These are phyloP conservation scores for Cytospora mali DNA, from an alignment of 2,329 filamentous ascomycete species.

Conservation along the genomic window DNA sequence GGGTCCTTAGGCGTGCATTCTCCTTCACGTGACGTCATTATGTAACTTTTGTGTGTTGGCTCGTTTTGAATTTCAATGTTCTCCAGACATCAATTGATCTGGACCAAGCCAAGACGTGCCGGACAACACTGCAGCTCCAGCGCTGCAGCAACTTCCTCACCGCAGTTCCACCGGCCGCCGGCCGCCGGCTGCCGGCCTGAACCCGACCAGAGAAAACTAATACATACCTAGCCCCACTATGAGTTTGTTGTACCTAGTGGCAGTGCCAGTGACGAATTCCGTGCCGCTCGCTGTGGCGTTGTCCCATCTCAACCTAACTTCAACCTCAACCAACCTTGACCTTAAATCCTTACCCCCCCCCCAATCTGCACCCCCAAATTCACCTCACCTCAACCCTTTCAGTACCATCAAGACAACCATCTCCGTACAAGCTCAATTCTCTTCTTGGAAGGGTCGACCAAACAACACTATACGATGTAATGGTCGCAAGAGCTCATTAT, in stretches of 20 bases:
- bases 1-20: no score
- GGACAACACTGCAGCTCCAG: no score
- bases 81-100: no score
- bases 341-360: no score
- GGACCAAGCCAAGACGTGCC: no score
- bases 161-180: background rate
- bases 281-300: background rate
- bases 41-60: no score
- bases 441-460: background rate
- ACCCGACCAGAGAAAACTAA: background rate
- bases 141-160: background rate
- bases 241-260: no score
- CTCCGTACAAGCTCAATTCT: background rate
- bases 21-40: no score
- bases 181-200: background rate
- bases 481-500: background rate
- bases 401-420: constrained; percentile 6
- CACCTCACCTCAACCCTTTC: constrained; percentile 1
- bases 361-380: background rate
- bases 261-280: background rate
- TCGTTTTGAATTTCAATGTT: no score
- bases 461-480: constrained; percentile 4
- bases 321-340: no score
- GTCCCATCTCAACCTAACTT: background rate
- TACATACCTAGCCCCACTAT: background rate